Evolutionary conservation across 306 rosid genomes (phyloP), one percentile per base, ranked within the genome.

Genomic region (Fragaria ananassa): DNA sequence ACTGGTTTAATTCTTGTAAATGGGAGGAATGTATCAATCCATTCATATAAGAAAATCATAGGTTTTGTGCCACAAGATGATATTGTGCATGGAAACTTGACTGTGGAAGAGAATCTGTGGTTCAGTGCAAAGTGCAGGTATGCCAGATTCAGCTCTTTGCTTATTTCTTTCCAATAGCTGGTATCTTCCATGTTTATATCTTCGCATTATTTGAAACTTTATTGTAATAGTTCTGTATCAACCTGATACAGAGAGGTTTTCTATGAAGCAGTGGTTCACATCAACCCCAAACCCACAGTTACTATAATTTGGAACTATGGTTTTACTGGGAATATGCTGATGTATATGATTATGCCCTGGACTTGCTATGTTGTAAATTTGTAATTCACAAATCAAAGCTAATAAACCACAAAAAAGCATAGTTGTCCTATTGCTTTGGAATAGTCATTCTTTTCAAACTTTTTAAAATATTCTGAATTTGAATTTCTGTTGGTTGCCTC

Each of bases 1-100:
- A 87, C 82, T 70, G 98, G 99, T 79, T 87, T 87, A 34, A 88
- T 95, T 86, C 90, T 89, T 72, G 85, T 95, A 74, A 92, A 95
- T 76, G 98, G 93, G 79, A 91, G 80, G 89, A 81, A 86, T 61
- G 93, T 86, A 57, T 88, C 97, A 61, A 89, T 95, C 81, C 93
- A 86, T 68, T 91, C 97, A 29, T 92, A 80, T 51, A 95, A 88
- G 88, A 95, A 91, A 84, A 92, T 92, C 74, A 88, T 91, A 81
- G 99, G 99, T 62, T 95, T 95, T 87, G 99, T 95, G 74, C 99
- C 99, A 70, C 99, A 95, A 86, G 99, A 95, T 88, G 99, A 95
- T 80, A 82, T 95, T 37, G 99, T 95, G 69, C 99, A 95, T 69
- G 98, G 97, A 82, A 95, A 92, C 85, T 81, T 95, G 77, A 95